Base-by-base conservation (phyloP, 2,329 filamentous ascomycete species). In the Pseudofabraea citricarpa region DNA sequence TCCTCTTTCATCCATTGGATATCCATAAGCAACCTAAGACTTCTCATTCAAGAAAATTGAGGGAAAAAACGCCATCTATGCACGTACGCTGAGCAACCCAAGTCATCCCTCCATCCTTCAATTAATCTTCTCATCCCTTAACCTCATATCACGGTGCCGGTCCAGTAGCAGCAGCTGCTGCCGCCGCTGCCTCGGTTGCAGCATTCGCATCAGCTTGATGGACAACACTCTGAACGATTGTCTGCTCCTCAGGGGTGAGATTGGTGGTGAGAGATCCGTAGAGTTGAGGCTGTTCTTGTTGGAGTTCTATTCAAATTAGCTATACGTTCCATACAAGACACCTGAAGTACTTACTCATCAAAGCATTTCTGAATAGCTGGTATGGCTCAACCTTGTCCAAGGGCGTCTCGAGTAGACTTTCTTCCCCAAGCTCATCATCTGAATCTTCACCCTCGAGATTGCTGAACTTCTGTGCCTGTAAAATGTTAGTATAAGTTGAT, bases 341-440 rank as follows among this genome's bases (percentile, higher is more conserved):
- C n/a, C n/a, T n/a, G 5, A 13, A 38, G 5, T 36, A 48, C 87
- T 66, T 81, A 95, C 90, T 85, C 60, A 91, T 67, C 53, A 97
- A 72, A 15, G 87, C 83, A 49, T 78, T 74, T 63, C 89, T 85
- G 77, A 98, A 96, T 49, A 95, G 73, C 61, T 83, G 79, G 60
- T 98, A 98, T 2, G 91, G 90, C 68, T 98, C 93, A 49, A 98
- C 77, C 69, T 93, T 93, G 66, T 98, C 93, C 19, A 98, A 75
- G 13, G 91, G 90, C 10, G 91, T 95, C 66, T 98, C 93, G 2
- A 98, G 79, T 40, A 97, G 73, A 63, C 90, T 91, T 58, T 97
- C 93, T 64, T 97, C 91, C 15, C 94, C 81, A 36, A 96, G 83
- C 43, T 95, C 90, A 44, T 95, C 90, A 20, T 90, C 87, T 2